phyloP scores from a whole-genome alignment of 192 early-diverging fungal species.

The Chytriomyces sp. region DNA sequence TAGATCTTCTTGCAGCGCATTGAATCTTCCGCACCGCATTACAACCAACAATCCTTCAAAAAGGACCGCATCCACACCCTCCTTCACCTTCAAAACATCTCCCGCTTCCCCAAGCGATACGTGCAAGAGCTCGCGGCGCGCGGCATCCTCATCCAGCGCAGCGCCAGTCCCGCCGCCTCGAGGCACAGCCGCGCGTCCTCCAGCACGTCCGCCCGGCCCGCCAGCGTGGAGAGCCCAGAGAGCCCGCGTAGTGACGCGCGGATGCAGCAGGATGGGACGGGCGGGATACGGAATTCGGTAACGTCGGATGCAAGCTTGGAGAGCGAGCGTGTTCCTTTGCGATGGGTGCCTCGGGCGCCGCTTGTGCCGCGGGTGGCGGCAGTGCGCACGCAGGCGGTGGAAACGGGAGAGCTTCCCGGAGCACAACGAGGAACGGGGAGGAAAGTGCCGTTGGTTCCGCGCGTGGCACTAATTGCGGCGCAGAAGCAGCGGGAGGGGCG shows the following conservation, averaged over 20 bases:
- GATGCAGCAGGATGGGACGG: no score
- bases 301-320: no score
- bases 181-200: neutral
- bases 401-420: neutral
- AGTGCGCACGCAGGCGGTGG: neutral
- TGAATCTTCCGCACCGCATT: slow-evolving; percentile 10
- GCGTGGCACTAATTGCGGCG: slow-evolving; percentile 10
- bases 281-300: neutral
- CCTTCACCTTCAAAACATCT: slow-evolving; percentile 23
- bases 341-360: slow-evolving; percentile 7
- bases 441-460: neutral
- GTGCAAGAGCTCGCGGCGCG: slow-evolving; percentile 2
- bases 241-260: neutral
- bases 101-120: slow-evolving; percentile 21
- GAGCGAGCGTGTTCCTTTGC: neutral
- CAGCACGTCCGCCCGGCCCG: neutral
- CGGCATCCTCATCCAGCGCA: slow-evolving; percentile 1
- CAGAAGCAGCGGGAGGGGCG: slow-evolving; percentile 13
- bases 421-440: neutral
- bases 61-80: slow-evolving; percentile 16
- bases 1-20: slow-evolving; percentile 18
- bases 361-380: slow-evolving; percentile 15
- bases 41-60: slow-evolving; percentile 1
- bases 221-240: neutral
- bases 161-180: neutral